These are phyloP conservation scores for Heliocybe sulcata DNA, from an alignment of 1,284 basidiomycete genomes.

Conservation along the genomic window DNA sequence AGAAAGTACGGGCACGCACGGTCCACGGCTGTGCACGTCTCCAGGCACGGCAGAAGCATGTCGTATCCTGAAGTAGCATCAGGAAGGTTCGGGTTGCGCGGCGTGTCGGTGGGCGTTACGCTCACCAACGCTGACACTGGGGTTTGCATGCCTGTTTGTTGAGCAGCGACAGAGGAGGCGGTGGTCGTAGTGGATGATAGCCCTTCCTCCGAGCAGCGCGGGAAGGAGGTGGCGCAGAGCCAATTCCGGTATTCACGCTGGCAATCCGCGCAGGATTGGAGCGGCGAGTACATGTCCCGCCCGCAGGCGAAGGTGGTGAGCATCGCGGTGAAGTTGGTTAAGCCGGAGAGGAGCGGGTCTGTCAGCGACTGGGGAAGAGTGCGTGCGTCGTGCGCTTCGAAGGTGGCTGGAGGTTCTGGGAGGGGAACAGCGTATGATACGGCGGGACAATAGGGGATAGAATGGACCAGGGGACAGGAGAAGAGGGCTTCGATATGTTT, in stretches of 20 bases:
- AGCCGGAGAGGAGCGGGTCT: slow-evolving; percentile 43
- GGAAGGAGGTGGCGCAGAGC: slow-evolving; percentile 70
- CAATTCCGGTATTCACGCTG: slow-evolving; percentile 69
- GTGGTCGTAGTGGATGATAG: slow-evolving; percentile 19
- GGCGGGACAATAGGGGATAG: slow-evolving; percentile 68
- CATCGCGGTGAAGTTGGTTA: slow-evolving; percentile 69
- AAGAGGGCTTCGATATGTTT: slow-evolving; percentile 44
- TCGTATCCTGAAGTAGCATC: slow-evolving; percentile 38
- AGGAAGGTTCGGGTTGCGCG: slow-evolving; percentile 38
- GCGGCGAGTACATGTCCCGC: slow-evolving; percentile 72
- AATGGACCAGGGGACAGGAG: slow-evolving; percentile 64
- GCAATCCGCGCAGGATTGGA: slow-evolving; percentile 74
- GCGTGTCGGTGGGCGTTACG: slow-evolving; percentile 24
- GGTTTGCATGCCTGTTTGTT: slow-evolving; percentile 15
- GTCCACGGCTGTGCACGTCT: slow-evolving; percentile 68
- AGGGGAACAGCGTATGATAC: slow-evolving; percentile 69
- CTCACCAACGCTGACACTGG: slow-evolving; percentile 36
- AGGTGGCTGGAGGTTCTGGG: slow-evolving; percentile 33
- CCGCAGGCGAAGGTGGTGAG: slow-evolving; percentile 74
- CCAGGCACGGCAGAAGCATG: slow-evolving; percentile 71
- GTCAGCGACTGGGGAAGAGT: slow-evolving; percentile 46
- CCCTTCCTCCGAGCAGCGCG: slow-evolving; percentile 44
- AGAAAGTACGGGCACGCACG: slow-evolving; percentile 72
- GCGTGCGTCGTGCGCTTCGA: slow-evolving; percentile 37
- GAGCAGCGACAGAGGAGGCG: slow-evolving; percentile 21